Percentiles rank a stretch among this genome's conserved stretches.
These are phyloP conservation scores for Chondrostereum purpureum DNA, from an alignment of 1,284 basidiomycete species.

Conservation along the genomic window DNA sequence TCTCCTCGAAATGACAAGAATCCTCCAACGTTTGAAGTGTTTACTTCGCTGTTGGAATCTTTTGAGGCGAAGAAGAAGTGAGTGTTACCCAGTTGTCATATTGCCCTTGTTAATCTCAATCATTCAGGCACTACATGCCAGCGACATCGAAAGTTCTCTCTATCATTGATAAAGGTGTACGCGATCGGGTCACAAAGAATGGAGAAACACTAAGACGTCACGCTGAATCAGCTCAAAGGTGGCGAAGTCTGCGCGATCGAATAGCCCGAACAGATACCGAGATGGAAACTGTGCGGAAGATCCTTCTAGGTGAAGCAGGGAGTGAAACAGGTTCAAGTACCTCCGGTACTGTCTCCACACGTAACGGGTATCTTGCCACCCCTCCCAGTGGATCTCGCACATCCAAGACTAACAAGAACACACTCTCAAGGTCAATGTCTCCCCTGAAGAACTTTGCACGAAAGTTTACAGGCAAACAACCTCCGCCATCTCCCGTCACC, in stretches of 20 bases:
- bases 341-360: constrained; percentile 45
- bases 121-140: constrained; percentile 82
- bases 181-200: constrained; percentile 88
- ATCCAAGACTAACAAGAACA: constrained; percentile 39
- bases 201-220: constrained; percentile 87
- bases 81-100: constrained; percentile 16
- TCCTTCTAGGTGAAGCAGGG: constrained; percentile 48
- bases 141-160: constrained; percentile 89
- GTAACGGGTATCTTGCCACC: constrained; percentile 57
- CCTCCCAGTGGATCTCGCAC: constrained; percentile 44
- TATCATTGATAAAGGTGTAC: constrained; percentile 88
- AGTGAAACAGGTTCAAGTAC: constrained; percentile 66
- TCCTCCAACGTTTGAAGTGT: constrained; percentile 52
- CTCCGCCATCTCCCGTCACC: constrained; percentile 37
- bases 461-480: constrained; percentile 45
- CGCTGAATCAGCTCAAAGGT: constrained; percentile 79
- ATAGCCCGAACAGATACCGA: constrained; percentile 76
- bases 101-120: constrained; percentile 10
- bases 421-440: constrained; percentile 67
- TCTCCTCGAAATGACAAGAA: constrained; percentile 47
- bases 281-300: constrained; percentile 66
- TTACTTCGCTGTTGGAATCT: constrained; percentile 58
- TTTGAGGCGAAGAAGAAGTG: constrained; percentile 84
- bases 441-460: constrained; percentile 71
- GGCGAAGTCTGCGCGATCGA: constrained; percentile 72